These are phyloP conservation scores for Xylaria arbuscula DNA, from an alignment of 2,329 filamentous ascomycete species.

Conservation along the genomic window DNA sequence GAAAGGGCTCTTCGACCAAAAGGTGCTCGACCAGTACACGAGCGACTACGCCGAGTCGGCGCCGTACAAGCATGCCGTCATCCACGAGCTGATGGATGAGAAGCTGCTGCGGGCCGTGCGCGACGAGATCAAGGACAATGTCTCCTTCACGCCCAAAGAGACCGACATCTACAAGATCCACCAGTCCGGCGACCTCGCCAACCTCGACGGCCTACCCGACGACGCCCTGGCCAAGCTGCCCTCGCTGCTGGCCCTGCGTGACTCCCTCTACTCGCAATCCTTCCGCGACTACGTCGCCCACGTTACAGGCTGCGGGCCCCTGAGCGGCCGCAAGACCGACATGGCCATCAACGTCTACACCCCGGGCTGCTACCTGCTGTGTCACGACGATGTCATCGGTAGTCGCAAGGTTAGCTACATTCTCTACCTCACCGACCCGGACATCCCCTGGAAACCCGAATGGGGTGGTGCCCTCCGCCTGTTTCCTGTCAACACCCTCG, in stretches of 20 bases:
- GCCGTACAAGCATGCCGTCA: constrained; percentile 93
- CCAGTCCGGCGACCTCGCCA: constrained; percentile 96
- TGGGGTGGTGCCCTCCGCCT: constrained; percentile 94
- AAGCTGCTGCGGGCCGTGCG: constrained; percentile 86
- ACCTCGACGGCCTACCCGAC: constrained; percentile 92
- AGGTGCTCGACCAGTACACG: constrained; percentile 69
- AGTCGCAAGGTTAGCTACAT: constrained; percentile 96
- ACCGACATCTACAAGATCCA: constrained; percentile 99
- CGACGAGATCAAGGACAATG: constrained; percentile 86
- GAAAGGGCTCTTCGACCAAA: constrained; percentile 71
- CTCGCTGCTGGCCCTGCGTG: constrained; percentile 89
- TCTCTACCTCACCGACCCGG: constrained; percentile 92
- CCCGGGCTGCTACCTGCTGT: constrained; percentile 92
- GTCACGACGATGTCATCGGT: constrained; percentile 99
- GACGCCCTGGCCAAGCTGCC: constrained; percentile 86
- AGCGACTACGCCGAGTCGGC: constrained; percentile 70
- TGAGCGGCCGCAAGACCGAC: constrained; percentile 95
- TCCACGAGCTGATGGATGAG: constrained; percentile 82
- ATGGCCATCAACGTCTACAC: constrained; percentile 99
- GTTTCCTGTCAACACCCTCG: constrained; percentile 76
- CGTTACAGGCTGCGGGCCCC: constrained; percentile 85
- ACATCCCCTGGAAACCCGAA: constrained; percentile 86
- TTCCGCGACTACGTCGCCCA: constrained; percentile 90
- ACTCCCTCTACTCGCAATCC: constrained; percentile 89
- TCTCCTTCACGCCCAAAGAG: constrained; percentile 97